Conservation (phyloP, 2,329 filamentous ascomycete genomes). For the Microascus cirrosus region DNA sequence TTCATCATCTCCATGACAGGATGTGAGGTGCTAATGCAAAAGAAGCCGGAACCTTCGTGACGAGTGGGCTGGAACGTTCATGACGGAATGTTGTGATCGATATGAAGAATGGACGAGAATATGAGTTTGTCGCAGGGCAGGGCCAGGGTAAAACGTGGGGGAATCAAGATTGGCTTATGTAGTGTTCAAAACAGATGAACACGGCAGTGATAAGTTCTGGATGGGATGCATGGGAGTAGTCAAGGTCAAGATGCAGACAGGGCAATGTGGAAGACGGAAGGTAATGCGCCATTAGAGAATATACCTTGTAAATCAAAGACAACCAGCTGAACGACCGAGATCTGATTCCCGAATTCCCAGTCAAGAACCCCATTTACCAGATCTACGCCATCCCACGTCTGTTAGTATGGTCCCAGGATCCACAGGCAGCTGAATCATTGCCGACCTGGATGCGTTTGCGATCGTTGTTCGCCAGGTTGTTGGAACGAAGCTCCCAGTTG, state of each 20-base stretch:
- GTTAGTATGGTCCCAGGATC: background rate
- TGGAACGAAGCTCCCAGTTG: background rate
- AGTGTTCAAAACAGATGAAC: background rate
- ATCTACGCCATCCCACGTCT: slow-evolving; percentile 1
- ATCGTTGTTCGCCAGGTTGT: background rate
- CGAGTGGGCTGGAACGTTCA: too few relatives aligned
- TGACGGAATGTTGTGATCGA: too few relatives aligned
- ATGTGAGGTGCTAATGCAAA: too few relatives aligned
- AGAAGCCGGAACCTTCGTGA: too few relatives aligned
- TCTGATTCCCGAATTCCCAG: background rate
- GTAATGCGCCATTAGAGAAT: background rate
- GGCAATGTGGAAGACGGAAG: background rate
- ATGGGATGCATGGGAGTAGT: background rate
- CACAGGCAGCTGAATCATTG: background rate
- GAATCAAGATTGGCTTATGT: background rate
- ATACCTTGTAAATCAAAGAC: background rate
- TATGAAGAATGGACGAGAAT: too few relatives aligned
- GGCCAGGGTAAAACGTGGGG: too few relatives aligned
- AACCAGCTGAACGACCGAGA: slow-evolving; percentile 2
- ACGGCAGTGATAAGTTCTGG: background rate
- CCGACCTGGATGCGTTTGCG: background rate
- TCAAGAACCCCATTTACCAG: background rate
- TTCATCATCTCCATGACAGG: too few relatives aligned
- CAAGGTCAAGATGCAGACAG: background rate
- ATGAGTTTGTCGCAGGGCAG: too few relatives aligned